These are phyloP conservation scores for Fusarium tupiense DNA, from an alignment of 2,329 filamentous ascomycete genomes.

Conservation along the genomic window DNA sequence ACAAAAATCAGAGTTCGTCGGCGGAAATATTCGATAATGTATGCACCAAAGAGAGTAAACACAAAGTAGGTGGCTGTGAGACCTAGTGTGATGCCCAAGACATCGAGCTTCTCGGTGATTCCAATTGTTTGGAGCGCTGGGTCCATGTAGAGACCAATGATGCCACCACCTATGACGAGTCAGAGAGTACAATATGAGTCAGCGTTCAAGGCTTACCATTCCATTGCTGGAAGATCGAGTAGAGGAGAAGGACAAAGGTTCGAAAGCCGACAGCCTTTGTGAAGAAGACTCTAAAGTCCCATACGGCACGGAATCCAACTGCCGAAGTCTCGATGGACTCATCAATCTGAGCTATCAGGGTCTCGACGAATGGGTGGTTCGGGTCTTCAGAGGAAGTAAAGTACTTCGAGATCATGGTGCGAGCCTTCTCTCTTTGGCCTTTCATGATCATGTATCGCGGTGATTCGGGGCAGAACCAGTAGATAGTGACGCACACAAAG, in stretches of 20 bases:
- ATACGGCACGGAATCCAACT: slow-evolving; percentile 22
- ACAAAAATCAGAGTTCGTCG: slow-evolving; percentile 35
- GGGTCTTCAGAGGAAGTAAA: slow-evolving; percentile 33
- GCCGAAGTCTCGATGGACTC: slow-evolving; percentile 31
- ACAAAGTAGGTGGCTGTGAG: slow-evolving; percentile 35
- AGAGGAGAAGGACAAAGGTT: slow-evolving; percentile 26
- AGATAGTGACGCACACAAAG: slow-evolving; percentile 34
- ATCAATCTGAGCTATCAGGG: slow-evolving; percentile 35
- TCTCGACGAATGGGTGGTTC: slow-evolving; percentile 31
- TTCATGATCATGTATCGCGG: slow-evolving; percentile 40
- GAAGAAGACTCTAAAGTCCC: slow-evolving; percentile 39
- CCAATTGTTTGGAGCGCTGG: slow-evolving; percentile 31
- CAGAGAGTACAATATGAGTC: neutral
- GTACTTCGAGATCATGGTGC: slow-evolving; percentile 28
- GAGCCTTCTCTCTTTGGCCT: slow-evolving; percentile 33
- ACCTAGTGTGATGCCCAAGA: slow-evolving; percentile 34
- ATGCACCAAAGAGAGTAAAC: slow-evolving; percentile 37
- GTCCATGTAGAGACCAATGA: slow-evolving; percentile 32
- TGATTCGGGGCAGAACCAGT: slow-evolving; percentile 36
- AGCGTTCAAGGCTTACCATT: slow-evolving; percentile 10
- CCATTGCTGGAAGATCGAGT: slow-evolving; percentile 36
- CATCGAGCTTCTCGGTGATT: slow-evolving; percentile 25
- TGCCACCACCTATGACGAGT: slow-evolving; percentile 3
- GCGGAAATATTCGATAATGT: slow-evolving; percentile 31
- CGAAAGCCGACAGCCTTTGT: slow-evolving; percentile 25